Percentiles rank a stretch among this genome's conserved stretches.
Conservation (phyloP, 2,329 filamentous ascomycete genomes). For the Plectosphaerella cucumerina region DNA sequence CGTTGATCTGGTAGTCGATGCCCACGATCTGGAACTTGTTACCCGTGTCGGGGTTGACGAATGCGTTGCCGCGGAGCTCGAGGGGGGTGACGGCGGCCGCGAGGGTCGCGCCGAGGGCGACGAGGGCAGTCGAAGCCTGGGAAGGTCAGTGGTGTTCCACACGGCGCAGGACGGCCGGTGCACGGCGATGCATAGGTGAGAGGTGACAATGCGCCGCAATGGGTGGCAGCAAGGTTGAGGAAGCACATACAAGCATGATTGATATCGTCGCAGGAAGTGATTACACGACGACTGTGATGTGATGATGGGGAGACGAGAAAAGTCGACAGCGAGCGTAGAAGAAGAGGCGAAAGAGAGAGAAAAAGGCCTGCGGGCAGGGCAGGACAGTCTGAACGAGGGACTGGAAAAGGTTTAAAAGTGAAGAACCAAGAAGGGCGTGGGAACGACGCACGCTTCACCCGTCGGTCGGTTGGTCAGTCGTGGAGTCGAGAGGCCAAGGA, state of each 20-base stretch:
- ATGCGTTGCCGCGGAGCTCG: slow-evolving; percentile 51
- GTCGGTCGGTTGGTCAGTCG: no score
- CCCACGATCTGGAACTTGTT: slow-evolving; percentile 63
- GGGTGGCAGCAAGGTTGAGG: no score
- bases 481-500: no score
- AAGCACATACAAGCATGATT: no score
- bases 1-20: slow-evolving; percentile 66
- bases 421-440: no score
- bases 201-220: not conserved
- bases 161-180: not conserved
- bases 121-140: slow-evolving; percentile 38
- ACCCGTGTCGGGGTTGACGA: slow-evolving; percentile 55
- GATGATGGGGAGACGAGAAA: not conserved
- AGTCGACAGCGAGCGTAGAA: slow-evolving; percentile 1
- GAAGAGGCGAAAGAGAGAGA: not conserved
- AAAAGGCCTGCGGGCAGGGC: not conserved
- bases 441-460: no score
- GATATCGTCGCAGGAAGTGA: no score
- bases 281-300: no score
- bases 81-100: slow-evolving; percentile 55
- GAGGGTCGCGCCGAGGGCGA: slow-evolving; percentile 48
- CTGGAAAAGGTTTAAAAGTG: no score
- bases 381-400: no score
- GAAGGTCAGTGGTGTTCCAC: not conserved
- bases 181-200: no score